A percentile compares a stretch with the other conserved stretches of the same genome.
Conservation (phyloP, 139 green algal species). For the Spirogloea muscicola region DNA sequence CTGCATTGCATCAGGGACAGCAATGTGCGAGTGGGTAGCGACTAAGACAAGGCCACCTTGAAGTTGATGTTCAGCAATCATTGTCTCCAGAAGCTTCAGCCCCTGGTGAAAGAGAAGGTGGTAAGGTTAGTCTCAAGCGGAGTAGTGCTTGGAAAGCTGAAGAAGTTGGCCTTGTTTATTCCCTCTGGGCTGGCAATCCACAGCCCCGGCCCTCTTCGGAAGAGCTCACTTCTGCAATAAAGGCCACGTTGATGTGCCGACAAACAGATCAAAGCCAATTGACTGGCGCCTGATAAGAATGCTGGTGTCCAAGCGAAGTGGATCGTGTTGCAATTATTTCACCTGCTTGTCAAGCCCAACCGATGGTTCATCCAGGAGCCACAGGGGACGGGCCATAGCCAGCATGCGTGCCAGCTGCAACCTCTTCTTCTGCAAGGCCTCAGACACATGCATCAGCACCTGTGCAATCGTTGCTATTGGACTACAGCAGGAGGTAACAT, state of each 20-base stretch:
- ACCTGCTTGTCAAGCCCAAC: conserved; percentile 1
- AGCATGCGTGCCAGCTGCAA: conserved; percentile 6
- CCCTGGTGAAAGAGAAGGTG: not conserved
- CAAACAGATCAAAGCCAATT: not conserved
- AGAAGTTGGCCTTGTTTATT: no score
- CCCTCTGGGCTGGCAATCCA: no score
- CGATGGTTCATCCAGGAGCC: conserved; percentile 11
- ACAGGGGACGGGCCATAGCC: conserved; percentile 4
- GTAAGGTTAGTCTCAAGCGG: not conserved
- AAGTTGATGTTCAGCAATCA: conserved; percentile 10
- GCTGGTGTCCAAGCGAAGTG: not conserved
- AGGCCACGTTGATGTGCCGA: no score
- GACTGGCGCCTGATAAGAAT: not conserved
- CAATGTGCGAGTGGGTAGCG: conserved; percentile 20
- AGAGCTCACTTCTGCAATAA: no score
- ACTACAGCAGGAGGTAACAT: not conserved
- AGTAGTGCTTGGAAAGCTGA: no score
- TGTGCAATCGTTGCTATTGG: not conserved
- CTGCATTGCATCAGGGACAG: not conserved
- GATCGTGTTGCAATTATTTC: not conserved
- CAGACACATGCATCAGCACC: not conserved
- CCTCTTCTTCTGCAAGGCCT: not conserved
- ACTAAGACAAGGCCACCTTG: conserved; percentile 21
- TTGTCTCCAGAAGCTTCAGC: conserved; percentile 1
- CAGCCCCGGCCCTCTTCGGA: no score